phyloP scores from a whole-genome alignment of 139 green algal genomes.

The Tetradesmus lagerheimii region DNA sequence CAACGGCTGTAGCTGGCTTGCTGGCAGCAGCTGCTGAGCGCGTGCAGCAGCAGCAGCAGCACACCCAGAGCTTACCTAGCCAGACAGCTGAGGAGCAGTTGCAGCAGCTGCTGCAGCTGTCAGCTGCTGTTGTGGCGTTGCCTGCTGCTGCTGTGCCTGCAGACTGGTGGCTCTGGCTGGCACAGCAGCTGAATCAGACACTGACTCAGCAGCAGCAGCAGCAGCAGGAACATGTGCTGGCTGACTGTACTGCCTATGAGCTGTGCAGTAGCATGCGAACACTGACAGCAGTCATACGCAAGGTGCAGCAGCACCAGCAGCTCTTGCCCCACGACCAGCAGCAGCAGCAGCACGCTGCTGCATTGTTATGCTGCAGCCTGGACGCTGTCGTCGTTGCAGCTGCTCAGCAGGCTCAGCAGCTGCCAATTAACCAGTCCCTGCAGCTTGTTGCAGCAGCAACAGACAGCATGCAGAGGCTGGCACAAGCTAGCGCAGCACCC shows the following conservation, averaged over 20 bases:
- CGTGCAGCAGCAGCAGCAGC: conserved; percentile 21
- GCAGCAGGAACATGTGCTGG: not conserved
- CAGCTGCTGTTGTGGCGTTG: not conserved
- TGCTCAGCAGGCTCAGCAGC: not conserved
- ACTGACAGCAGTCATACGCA: not conserved
- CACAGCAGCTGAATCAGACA: not conserved
- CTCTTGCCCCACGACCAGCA: not conserved
- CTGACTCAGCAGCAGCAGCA: conserved; percentile 20
- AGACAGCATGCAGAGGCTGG: not conserved
- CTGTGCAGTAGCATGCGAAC: not conserved
- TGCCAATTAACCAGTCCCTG: not conserved
- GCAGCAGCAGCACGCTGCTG: not conserved
- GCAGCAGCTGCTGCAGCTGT: conserved; percentile 19
- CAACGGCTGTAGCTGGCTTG: not conserved
- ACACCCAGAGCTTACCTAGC: no score
- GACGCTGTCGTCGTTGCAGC: not conserved
- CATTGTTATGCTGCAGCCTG: not conserved
- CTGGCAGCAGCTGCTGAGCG: not conserved
- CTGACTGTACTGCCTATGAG: not conserved
- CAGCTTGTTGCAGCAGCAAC: not conserved
- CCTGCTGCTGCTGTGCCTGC: not conserved
- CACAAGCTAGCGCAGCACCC: not conserved
- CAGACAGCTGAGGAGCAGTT: conserved; percentile 4
- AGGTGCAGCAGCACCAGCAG: conserved; percentile 7
- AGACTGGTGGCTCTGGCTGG: not conserved